A percentile compares a stretch with the other conserved stretches of the same genome.
Conservation (phyloP, 192 early-diverging fungal species). For the Dissophora ornata region DNA sequence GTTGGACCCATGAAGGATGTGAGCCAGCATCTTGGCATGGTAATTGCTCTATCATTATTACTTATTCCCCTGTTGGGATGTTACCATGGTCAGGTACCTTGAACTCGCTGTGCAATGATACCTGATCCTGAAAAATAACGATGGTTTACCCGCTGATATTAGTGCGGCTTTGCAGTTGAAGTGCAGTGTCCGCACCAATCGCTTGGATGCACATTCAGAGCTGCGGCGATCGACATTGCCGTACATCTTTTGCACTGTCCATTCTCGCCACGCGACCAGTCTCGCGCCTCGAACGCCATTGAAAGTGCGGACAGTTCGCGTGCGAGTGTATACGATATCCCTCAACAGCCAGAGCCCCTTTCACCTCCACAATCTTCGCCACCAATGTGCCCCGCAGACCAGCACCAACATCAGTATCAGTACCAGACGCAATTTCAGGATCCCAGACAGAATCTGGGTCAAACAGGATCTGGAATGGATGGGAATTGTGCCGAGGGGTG, state of each 20-base stretch:
- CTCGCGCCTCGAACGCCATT: not conserved
- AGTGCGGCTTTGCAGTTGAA: conserved; percentile 29
- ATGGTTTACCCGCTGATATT: no score
- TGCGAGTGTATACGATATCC: not conserved
- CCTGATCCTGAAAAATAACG: no score
- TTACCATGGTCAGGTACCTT: no score
- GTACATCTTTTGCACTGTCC: conserved; percentile 12
- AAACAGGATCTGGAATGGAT: not conserved
- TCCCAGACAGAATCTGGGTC: not conserved
- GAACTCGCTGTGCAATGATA: no score
- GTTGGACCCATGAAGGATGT: conserved; percentile 18
- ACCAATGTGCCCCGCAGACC: not conserved
- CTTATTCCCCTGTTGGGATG: no score
- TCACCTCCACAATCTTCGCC: conserved; percentile 33
- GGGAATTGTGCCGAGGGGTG: not conserved
- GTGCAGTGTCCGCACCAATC: conserved; percentile 11
- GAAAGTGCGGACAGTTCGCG: not conserved
- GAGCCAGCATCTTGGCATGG: conserved; percentile 16
- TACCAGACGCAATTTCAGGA: no score
- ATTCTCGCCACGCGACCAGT: not conserved
- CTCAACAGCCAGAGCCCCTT: not conserved
- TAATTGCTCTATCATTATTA: conserved; percentile 1
- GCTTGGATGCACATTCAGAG: conserved; percentile 19
- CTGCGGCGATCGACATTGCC: conserved; percentile 1
- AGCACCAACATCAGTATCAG: no score